These are phyloP conservation scores for Amaranthus palmeri DNA, from an alignment of 148 eudicot genomes.

Conservation along the genomic window DNA sequence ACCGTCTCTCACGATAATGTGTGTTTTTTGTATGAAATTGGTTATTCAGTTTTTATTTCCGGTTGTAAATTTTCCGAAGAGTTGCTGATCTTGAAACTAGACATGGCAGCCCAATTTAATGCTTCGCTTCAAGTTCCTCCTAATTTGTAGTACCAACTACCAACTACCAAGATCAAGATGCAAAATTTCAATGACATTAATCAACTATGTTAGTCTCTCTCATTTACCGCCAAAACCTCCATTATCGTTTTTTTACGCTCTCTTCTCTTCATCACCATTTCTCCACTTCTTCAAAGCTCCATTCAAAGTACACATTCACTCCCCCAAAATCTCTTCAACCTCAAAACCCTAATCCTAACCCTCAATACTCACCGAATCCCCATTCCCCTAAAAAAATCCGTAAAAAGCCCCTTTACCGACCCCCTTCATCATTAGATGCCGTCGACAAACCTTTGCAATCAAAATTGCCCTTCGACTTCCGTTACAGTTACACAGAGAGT, in stretches of 20 bases:
- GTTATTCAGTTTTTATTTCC: too few relatives aligned
- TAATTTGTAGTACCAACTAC: too few relatives aligned
- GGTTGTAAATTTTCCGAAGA: too few relatives aligned
- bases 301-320: conserved; percentile 42
- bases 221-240: conserved; percentile 42
- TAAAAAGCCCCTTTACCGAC: conserved; percentile 58
- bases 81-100: too few relatives aligned
- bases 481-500: conserved; percentile 83
- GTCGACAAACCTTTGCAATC: conserved; percentile 40
- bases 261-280: conserved; percentile 25
- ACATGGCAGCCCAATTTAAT: too few relatives aligned
- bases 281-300: conserved; percentile 39
- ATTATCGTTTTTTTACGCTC: background rate
- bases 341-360: conserved; percentile 23
- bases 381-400: conserved; percentile 25
- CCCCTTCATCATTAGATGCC: conserved; percentile 69
- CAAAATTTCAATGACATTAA: background rate
- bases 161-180: too few relatives aligned
- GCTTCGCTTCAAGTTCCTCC: too few relatives aligned
- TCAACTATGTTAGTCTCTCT: conserved; percentile 20
- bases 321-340: conserved; percentile 44
- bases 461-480: conserved; percentile 74
- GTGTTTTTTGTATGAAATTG: too few relatives aligned
- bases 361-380: conserved; percentile 24
- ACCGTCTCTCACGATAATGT: too few relatives aligned